phyloP scores from a whole-genome alignment of 2,329 filamentous ascomycete species.

The Diplodia seriata region DNA sequence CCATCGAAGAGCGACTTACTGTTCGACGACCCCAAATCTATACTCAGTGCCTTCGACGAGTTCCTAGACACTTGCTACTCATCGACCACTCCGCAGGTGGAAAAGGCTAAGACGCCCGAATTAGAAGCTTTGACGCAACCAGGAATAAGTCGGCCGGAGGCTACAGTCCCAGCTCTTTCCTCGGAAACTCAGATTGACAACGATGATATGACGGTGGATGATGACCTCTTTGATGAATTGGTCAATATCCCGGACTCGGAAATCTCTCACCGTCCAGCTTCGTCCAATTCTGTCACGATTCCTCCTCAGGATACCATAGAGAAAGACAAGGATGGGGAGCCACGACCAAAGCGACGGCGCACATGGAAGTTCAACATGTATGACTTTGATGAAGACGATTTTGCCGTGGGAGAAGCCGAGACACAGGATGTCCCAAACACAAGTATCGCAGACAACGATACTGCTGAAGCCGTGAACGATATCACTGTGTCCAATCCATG shows the following conservation, averaged over 20 bases:
- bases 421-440: slow-evolving; percentile 26
- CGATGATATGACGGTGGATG: neutral
- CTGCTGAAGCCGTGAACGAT: slow-evolving; percentile 39
- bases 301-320: neutral
- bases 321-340: neutral
- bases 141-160: neutral
- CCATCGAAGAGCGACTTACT: slow-evolving; percentile 75
- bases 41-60: slow-evolving; percentile 54
- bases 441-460: slow-evolving; percentile 38
- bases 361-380: slow-evolving; percentile 50
- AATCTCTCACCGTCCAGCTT: neutral
- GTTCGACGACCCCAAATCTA: slow-evolving; percentile 63
- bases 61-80: slow-evolving; percentile 54
- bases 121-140: neutral
- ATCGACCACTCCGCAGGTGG: slow-evolving; percentile 33
- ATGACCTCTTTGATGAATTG: slow-evolving; percentile 3
- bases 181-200: neutral
- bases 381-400: slow-evolving; percentile 47
- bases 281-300: neutral
- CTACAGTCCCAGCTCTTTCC: slow-evolving; percentile 32
- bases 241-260: neutral
- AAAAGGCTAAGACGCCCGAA: neutral
- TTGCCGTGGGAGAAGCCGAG: slow-evolving; percentile 22
- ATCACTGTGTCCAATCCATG: slow-evolving; percentile 55
- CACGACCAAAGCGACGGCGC: slow-evolving; percentile 28